Conservation (phyloP, 257 asterid genomes). For the Jasminum sambac region DNA sequence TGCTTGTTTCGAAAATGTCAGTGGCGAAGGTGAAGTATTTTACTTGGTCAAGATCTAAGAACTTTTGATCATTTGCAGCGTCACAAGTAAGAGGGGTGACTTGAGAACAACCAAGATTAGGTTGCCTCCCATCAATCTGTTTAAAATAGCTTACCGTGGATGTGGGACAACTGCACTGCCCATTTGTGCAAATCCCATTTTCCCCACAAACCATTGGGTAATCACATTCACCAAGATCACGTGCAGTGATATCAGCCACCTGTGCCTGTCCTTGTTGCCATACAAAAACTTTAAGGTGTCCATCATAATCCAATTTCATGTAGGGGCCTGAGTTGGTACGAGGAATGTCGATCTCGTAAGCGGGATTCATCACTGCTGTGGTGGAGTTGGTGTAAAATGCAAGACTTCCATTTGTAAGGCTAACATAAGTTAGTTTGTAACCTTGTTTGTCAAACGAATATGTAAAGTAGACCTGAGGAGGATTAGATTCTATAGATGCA, state of each 20-base stretch:
- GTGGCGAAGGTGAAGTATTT: slow-evolving; percentile 29
- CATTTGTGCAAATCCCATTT: slow-evolving; percentile 40
- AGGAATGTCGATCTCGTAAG: slow-evolving; percentile 18
- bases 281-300: slow-evolving; percentile 44
- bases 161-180: slow-evolving; percentile 38
- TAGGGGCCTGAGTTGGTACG: slow-evolving; percentile 36
- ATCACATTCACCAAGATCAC: slow-evolving; percentile 27
- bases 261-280: slow-evolving; percentile 36
- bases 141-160: slow-evolving; percentile 16
- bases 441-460: not conserved
- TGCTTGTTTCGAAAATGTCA: slow-evolving; percentile 16
- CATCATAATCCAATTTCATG: slow-evolving; percentile 41
- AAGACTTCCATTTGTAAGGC: slow-evolving; percentile 44
- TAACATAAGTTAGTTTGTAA: slow-evolving; percentile 30
- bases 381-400: slow-evolving; percentile 28
- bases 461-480: slow-evolving; percentile 34
- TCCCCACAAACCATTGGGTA: slow-evolving; percentile 49
- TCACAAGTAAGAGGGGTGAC: slow-evolving; percentile 24
- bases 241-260: slow-evolving; percentile 28
- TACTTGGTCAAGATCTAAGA: slow-evolving; percentile 32
- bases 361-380: slow-evolving; percentile 21
- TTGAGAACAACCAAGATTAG: slow-evolving; percentile 32
- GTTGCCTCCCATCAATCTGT: slow-evolving; percentile 19
- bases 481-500: slow-evolving; percentile 31
- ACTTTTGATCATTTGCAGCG: slow-evolving; percentile 7